Percentiles rank a stretch among this genome's conserved stretches.
Evolutionary conservation across 2,329 filamentous ascomycete species (phyloP).

Genomic region (Amylocarpus encephaloides): DNA sequence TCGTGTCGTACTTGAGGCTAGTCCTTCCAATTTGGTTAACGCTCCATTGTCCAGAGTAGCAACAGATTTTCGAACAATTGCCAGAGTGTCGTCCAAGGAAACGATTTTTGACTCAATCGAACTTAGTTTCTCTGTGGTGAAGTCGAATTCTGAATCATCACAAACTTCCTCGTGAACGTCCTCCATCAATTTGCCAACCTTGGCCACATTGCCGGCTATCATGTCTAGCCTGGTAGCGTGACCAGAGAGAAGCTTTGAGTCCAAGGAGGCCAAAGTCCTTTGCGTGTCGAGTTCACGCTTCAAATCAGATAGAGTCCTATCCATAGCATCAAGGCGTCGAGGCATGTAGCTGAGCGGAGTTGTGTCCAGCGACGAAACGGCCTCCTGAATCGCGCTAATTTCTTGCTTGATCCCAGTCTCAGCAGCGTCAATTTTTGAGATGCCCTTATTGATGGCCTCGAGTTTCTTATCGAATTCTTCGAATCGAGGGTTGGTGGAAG

Average conservation of each 20-base stretch:
- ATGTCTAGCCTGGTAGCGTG: slow-evolving; percentile 17
- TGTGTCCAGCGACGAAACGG: slow-evolving; percentile 16
- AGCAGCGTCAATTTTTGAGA: slow-evolving; percentile 14
- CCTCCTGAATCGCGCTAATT: slow-evolving; percentile 15
- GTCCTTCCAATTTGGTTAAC: slow-evolving; percentile 1
- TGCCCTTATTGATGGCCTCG: slow-evolving; percentile 9
- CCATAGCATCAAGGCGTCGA: slow-evolving; percentile 16
- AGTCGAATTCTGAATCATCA: slow-evolving; percentile 2
- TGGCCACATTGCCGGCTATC: slow-evolving; percentile 14
- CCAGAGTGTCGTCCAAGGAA: slow-evolving; percentile 14
- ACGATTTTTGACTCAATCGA: slow-evolving; percentile 10
- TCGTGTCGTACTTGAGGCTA: not conserved
- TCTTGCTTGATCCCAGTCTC: slow-evolving; percentile 15
- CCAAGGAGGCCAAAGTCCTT: slow-evolving; percentile 17
- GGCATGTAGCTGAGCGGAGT: slow-evolving; percentile 12
- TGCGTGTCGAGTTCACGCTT: slow-evolving; percentile 18
- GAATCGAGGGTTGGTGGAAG: slow-evolving; percentile 1
- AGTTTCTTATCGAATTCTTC: slow-evolving; percentile 14
- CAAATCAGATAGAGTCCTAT: slow-evolving; percentile 14
- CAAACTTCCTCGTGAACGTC: slow-evolving; percentile 9
- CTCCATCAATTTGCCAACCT: slow-evolving; percentile 14
- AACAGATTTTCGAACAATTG: slow-evolving; percentile 10
- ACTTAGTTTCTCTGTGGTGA: slow-evolving; percentile 12
- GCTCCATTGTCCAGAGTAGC: slow-evolving; percentile 8
- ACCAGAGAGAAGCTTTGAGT: slow-evolving; percentile 18